These are phyloP conservation scores for Skeletonema tropicum DNA, from an alignment of 108 stramenopile genomes.

Conservation along the genomic window DNA sequence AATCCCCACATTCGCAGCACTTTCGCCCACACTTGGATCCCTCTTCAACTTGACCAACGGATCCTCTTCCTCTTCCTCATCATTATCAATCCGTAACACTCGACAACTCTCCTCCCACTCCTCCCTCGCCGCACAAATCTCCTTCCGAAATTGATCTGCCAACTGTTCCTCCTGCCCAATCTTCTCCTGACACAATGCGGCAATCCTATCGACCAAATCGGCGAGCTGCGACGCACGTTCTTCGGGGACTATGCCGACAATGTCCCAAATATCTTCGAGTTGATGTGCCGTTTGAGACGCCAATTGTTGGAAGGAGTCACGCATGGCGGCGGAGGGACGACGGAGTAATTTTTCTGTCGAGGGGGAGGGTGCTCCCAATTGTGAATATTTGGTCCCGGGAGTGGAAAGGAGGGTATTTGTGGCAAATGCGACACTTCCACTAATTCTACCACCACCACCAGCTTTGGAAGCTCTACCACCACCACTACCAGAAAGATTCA, in stretches of 20 bases:
- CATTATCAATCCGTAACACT: conserved; percentile 53
- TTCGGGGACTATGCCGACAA: conserved; percentile 79
- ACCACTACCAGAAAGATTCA: background rate
- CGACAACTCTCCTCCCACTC: conserved; percentile 55
- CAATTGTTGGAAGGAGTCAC: conserved; percentile 36
- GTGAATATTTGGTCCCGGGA: background rate
- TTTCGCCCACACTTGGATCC: conserved; percentile 36
- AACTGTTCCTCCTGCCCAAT: conserved; percentile 72
- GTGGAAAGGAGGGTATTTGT: background rate
- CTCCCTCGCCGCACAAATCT: conserved; percentile 63
- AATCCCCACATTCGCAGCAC: background rate
- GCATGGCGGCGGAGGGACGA: conserved; percentile 32
- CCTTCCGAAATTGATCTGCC: conserved; percentile 78
- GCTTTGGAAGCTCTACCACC: background rate
- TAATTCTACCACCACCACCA: background rate
- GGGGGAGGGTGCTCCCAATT: background rate
- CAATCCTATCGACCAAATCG: conserved; percentile 66
- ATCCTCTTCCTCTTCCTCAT: conserved; percentile 22
- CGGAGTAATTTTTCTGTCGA: conserved; percentile 4
- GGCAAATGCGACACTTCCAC: background rate
- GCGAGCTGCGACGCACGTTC: conserved; percentile 80
- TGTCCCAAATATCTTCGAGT: conserved; percentile 82
- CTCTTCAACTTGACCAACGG: conserved; percentile 28
- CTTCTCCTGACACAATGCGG: conserved; percentile 71
- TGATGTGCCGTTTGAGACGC: conserved; percentile 68